Conservation (phyloP, 176 grass and related monocot genomes). For the Oryza nivara region DNA sequence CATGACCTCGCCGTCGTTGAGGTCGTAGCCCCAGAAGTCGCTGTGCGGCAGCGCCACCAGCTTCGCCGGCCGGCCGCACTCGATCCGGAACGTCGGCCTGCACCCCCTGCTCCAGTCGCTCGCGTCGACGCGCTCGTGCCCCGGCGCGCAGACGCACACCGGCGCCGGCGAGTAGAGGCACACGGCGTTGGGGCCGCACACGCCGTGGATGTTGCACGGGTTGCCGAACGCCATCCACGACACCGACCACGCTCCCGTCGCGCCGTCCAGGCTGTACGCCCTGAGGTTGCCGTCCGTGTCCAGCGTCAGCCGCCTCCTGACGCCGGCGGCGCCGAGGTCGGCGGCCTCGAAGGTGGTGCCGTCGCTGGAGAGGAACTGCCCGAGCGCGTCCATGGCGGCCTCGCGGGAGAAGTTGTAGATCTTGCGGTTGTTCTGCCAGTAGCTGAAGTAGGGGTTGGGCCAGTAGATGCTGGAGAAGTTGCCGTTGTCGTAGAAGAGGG, state of each 20-base stretch:
- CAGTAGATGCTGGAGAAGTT: slow-evolving; percentile 69
- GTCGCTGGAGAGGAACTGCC: slow-evolving; percentile 63
- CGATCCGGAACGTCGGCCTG: slow-evolving; percentile 32
- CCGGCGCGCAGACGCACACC: slow-evolving; percentile 45
- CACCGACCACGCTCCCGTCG: slow-evolving; percentile 30
- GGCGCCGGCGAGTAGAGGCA: slow-evolving; percentile 43
- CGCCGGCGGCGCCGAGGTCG: slow-evolving; percentile 31
- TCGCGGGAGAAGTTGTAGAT: slow-evolving; percentile 56
- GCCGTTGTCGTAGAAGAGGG: slow-evolving; percentile 58
- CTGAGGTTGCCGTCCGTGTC: slow-evolving; percentile 72
- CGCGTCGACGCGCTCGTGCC: slow-evolving; percentile 32
- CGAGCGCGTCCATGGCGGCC: slow-evolving; percentile 49
- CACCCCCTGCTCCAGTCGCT: slow-evolving; percentile 46
- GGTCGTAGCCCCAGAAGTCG: slow-evolving; percentile 67
- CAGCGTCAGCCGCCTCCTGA: slow-evolving; percentile 60
- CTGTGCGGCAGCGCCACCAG: slow-evolving; percentile 50
- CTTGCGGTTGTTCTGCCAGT: slow-evolving; percentile 54
- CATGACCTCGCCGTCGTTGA: slow-evolving; percentile 34
- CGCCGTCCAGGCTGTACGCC: slow-evolving; percentile 55
- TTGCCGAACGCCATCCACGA: slow-evolving; percentile 56
- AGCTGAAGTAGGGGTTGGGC: slow-evolving; percentile 47
- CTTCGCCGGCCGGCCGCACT: background rate
- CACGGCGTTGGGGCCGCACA: slow-evolving; percentile 56
- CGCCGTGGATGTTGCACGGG: slow-evolving; percentile 53
- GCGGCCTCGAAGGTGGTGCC: slow-evolving; percentile 48